These are phyloP conservation scores for Puccinia horiana DNA, from an alignment of 1,284 basidiomycete genomes.

Conservation along the genomic window DNA sequence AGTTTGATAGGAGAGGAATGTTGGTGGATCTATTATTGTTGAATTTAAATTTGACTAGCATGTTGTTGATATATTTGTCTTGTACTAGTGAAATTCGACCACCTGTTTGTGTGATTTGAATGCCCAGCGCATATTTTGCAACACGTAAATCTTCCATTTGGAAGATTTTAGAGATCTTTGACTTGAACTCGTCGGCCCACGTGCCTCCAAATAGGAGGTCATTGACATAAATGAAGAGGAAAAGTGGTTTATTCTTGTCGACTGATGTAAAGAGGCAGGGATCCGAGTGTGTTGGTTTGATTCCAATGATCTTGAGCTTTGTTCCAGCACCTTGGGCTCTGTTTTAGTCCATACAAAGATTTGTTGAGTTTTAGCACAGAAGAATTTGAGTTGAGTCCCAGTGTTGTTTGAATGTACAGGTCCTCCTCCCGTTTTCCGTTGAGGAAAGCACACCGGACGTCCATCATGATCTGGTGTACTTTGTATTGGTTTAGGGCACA, in stretches of 20 bases:
- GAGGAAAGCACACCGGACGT: neutral
- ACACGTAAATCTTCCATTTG: neutral
- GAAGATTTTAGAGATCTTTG: neutral
- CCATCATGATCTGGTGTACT: conserved; percentile 1
- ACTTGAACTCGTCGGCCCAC: neutral
- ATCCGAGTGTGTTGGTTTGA: neutral
- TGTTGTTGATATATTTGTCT: conserved; percentile 8
- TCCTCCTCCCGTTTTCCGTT: no score
- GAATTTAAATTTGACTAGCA: neutral
- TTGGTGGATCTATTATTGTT: neutral
- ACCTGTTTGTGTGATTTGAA: neutral
- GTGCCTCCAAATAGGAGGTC: neutral
- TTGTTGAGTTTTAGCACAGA: no score
- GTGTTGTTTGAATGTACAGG: no score
- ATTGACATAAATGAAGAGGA: neutral
- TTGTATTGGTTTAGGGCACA: neutral
- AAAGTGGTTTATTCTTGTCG: neutral
- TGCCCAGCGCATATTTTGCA: neutral
- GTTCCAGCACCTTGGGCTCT: neutral
- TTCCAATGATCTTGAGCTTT: neutral
- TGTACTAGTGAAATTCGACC: neutral
- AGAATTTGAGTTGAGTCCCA: no score
- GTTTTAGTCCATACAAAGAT: no score
- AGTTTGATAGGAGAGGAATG: neutral
- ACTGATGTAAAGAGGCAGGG: neutral